Percentiles rank a stretch among this genome's conserved stretches.
Conservation (phyloP, 164 flowering plant genomes). For the Vitis rupestris region DNA sequence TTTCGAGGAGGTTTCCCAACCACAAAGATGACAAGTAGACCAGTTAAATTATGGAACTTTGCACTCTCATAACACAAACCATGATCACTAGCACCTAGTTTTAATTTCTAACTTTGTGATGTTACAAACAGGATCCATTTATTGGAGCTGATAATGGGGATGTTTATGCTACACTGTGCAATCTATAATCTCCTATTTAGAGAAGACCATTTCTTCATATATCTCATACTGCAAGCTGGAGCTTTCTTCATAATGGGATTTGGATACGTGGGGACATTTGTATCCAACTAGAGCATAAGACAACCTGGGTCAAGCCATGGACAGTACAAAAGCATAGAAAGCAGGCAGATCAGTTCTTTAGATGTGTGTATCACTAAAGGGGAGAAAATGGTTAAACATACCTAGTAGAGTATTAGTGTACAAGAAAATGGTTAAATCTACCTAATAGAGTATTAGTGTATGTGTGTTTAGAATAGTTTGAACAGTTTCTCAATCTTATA, state of each 20-base stretch:
- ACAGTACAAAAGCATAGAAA: neutral
- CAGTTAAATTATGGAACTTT: no score
- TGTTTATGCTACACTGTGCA: slow-evolving; percentile 49
- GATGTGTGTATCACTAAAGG: no score
- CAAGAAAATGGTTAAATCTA: no score
- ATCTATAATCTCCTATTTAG: slow-evolving; percentile 44
- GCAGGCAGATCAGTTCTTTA: no score
- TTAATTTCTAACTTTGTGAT: neutral
- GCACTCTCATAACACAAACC: no score
- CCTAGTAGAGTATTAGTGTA: no score
- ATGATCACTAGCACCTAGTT: no score
- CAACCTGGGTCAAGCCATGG: neutral
- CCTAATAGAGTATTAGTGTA: no score
- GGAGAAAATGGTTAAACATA: no score
- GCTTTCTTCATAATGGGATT: slow-evolving; percentile 65
- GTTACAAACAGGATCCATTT: slow-evolving; percentile 39
- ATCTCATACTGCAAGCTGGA: slow-evolving; percentile 53
- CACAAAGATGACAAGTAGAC: no score
- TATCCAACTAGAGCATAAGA: slow-evolving; percentile 26
- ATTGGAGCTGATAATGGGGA: slow-evolving; percentile 60
- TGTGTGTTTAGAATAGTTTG: no score
- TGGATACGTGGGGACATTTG: slow-evolving; percentile 60
- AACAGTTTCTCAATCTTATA: no score
- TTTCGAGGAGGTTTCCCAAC: neutral
- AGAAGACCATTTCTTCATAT: slow-evolving; percentile 45